phyloP scores from a whole-genome alignment of 768 basidiomycete genomes.

The Amanita polypyramis region DNA sequence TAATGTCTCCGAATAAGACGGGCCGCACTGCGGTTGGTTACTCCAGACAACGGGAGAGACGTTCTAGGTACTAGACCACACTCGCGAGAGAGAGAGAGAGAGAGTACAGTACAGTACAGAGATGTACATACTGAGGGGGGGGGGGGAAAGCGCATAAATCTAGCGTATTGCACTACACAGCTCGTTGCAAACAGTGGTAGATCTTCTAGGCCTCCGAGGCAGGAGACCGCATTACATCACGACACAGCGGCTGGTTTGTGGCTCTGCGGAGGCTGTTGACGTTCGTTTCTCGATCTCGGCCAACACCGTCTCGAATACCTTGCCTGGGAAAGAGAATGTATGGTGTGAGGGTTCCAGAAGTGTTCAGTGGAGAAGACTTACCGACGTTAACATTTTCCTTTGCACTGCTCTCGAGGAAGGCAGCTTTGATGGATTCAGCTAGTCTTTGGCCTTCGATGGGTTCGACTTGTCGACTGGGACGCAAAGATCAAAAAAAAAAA shows the following conservation, averaged over 20 bases:
- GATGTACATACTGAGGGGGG: too few species aligned
- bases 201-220: too few species aligned
- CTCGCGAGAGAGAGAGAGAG: neutral
- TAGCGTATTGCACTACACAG: too few species aligned
- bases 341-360: neutral
- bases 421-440: conserved; percentile 61
- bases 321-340: conserved; percentile 31
- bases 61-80: too few species aligned
- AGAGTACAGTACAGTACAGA: neutral
- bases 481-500: conserved; percentile 11
- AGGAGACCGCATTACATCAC: conserved; percentile 21
- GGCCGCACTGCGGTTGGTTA: too few species aligned
- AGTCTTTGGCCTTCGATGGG: conserved; percentile 65
- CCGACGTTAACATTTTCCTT: conserved; percentile 82
- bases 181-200: too few species aligned
- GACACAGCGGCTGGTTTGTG: conserved; percentile 25
- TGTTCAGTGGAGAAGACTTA: conserved; percentile 31
- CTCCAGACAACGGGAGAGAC: too few species aligned
- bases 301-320: conserved; percentile 78
- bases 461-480: conserved; percentile 57
- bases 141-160: neutral
- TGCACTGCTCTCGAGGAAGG: conserved; percentile 85
- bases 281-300: conserved; percentile 72
- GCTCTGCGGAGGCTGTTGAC: conserved; percentile 37
- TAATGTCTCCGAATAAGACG: too few species aligned